Conservation (phyloP, 2,329 filamentous ascomycete species). For the Botrytis squamosa region DNA sequence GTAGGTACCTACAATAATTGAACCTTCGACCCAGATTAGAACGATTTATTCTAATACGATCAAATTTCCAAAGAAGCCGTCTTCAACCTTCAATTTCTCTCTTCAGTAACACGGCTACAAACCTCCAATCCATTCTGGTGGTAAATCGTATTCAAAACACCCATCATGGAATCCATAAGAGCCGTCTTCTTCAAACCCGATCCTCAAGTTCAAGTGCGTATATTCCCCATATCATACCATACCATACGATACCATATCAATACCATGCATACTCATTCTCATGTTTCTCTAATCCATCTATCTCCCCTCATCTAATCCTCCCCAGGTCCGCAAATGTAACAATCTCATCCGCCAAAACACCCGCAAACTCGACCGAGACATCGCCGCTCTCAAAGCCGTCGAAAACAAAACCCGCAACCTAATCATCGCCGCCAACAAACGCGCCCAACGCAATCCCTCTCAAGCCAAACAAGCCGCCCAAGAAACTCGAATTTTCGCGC, state of each 20-base stretch:
- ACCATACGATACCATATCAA: neutral
- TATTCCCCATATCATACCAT: neutral
- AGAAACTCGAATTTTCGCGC: conserved; percentile 85
- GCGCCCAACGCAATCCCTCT: conserved; percentile 75
- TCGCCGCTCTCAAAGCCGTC: conserved; percentile 71
- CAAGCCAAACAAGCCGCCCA: conserved; percentile 75
- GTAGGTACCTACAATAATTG: neutral
- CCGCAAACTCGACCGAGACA: conserved; percentile 93
- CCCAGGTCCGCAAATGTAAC: conserved; percentile 92
- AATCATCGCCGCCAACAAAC: conserved; percentile 79
- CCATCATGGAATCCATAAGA: conserved; percentile 78
- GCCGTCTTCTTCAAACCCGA: conserved; percentile 88
- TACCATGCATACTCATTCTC: conserved; percentile 10
- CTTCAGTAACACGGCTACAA: neutral
- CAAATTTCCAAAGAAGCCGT: neutral
- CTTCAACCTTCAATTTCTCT: neutral
- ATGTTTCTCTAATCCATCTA: neutral
- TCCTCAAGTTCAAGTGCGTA: conserved; percentile 81
- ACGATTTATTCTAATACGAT: neutral
- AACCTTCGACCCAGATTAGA: neutral
- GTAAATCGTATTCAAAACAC: neutral
- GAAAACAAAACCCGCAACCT: conserved; percentile 82
- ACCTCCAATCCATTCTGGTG: no score
- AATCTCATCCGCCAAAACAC: conserved; percentile 83
- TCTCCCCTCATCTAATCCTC: neutral